Percentiles rank a stretch among this genome's conserved stretches.
phyloP scores from a whole-genome alignment of 2,329 filamentous ascomycete species.

The Aspergillus tamarii region DNA sequence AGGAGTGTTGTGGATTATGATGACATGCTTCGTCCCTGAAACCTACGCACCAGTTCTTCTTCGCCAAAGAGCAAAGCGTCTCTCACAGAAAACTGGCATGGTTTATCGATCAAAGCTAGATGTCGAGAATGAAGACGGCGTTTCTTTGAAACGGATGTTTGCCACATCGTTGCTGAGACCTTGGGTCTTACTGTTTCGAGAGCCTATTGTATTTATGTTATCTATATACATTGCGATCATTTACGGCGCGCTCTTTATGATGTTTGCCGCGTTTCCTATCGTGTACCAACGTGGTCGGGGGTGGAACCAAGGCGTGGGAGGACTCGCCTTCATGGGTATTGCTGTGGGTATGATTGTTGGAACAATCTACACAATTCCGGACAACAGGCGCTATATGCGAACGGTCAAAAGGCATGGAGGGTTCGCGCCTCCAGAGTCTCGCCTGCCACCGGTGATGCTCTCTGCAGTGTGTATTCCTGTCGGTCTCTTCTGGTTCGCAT shows the following conservation, averaged over 20 bases:
- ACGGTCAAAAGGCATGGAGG: slow-evolving; percentile 8
- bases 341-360: slow-evolving; percentile 39
- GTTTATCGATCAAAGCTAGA: slow-evolving; percentile 40
- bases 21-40: slow-evolving; percentile 25
- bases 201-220: slow-evolving; percentile 52
- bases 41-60: slow-evolving; percentile 53
- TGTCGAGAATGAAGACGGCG: slow-evolving; percentile 14
- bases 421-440: slow-evolving; percentile 18
- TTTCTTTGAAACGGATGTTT: slow-evolving; percentile 31
- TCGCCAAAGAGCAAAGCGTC: slow-evolving; percentile 47
- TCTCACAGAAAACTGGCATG: slow-evolving; percentile 51
- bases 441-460: slow-evolving; percentile 19
- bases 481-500: slow-evolving; percentile 24
- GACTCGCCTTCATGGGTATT: slow-evolving; percentile 50
- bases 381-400: slow-evolving; percentile 28
- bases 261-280: slow-evolving; percentile 53
- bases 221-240: slow-evolving; percentile 51
- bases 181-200: slow-evolving; percentile 47
- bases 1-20: slow-evolving; percentile 53
- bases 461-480: slow-evolving; percentile 17
- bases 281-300: slow-evolving; percentile 47
- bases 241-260: slow-evolving; percentile 53
- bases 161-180: slow-evolving; percentile 50
- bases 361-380: slow-evolving; percentile 38
- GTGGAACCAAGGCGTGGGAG: slow-evolving; percentile 47